Conservation (phyloP, 176 grass and related monocot genomes). For the Triticum timopheevii region DNA sequence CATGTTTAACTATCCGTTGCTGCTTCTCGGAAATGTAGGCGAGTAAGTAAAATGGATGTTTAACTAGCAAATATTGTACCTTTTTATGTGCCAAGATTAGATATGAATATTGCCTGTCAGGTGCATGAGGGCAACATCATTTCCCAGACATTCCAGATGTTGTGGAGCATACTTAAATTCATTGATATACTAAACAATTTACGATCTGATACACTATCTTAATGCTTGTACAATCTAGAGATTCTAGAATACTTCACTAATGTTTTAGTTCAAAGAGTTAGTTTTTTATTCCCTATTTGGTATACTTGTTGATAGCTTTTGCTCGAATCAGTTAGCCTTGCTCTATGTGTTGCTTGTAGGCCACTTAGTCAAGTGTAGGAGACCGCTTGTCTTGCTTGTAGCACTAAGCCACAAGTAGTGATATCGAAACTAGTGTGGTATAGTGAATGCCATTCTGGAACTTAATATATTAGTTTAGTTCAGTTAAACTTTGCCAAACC, state of each 20-base stretch:
- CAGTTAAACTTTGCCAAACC: neutral
- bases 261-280: neutral
- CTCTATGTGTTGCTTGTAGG: neutral
- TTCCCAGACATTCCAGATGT: neutral
- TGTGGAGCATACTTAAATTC: neutral
- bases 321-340: neutral
- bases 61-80: neutral
- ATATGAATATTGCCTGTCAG: neutral
- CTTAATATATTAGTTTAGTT: neutral
- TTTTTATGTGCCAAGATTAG: slow-evolving; percentile 2
- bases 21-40: slow-evolving; percentile 54
- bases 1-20: slow-evolving; percentile 39
- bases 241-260: neutral
- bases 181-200: neutral
- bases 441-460: neutral
- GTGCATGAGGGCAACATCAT: neutral
- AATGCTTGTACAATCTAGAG: neutral
- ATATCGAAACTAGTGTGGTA: neutral
- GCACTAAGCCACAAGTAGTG: neutral
- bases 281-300: neutral
- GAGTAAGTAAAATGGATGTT: slow-evolving; percentile 29
- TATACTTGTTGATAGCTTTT: neutral
- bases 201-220: neutral
- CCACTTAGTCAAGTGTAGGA: neutral
- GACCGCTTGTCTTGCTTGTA: neutral